phyloP scores from a whole-genome alignment of 169 alveolate species.

The Plasmodium chabaudi region DNA sequence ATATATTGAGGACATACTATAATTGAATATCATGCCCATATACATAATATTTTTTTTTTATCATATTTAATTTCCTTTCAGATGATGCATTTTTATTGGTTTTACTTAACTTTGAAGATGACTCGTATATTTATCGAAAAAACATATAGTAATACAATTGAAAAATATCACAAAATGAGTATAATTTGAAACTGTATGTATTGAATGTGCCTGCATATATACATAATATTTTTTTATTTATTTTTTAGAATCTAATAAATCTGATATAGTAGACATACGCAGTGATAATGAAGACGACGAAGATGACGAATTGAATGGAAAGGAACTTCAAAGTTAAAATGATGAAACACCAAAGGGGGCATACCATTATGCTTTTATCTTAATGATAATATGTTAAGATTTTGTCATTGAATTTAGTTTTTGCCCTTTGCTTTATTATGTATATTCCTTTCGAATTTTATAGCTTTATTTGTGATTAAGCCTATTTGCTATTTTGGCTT shows the following conservation, averaged over 20 bases:
- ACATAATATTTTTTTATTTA: not conserved
- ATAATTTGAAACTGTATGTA: too few species aligned
- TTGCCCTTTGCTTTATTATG: too few species aligned
- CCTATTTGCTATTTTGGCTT: too few species aligned
- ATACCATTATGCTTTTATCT: too few species aligned
- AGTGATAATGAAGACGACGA: constrained; percentile 65
- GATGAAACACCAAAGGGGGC: too few species aligned
- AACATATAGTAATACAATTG: constrained; percentile 19
- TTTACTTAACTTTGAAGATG: constrained; percentile 60
- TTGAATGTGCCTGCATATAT: too few species aligned
- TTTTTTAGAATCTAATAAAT: not conserved
- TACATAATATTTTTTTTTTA: not conserved
- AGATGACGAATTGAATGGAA: constrained; percentile 4
- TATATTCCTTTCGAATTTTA: too few species aligned
- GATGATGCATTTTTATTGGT: constrained; percentile 70
- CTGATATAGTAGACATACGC: constrained; percentile 15
- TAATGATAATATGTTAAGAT: too few species aligned
- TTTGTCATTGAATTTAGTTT: too few species aligned
- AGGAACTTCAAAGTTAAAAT: not conserved
- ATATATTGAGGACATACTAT: too few species aligned
- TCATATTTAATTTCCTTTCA: constrained; percentile 10
- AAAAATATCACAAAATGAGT: not conserved
- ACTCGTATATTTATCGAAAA: constrained; percentile 38
- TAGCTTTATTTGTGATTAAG: too few species aligned
- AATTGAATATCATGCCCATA: too few species aligned